Evolutionary conservation across 495 filamentous ascomycete species (phyloP).

Genomic region (Friedmanniomyces endolithicus): DNA sequence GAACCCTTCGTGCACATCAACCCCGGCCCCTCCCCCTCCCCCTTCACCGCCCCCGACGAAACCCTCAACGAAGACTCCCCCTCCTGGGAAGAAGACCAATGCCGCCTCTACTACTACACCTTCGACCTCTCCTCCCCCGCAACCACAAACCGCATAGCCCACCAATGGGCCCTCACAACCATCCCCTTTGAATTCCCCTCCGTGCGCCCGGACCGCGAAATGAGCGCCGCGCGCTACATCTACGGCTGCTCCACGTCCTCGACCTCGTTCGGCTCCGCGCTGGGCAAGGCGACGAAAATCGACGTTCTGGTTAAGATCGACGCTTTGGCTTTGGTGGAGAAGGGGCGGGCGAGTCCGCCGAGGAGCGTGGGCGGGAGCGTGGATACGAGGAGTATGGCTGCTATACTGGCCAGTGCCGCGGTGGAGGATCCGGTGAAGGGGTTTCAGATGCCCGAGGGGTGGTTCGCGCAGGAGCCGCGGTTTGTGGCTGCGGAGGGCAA

Average conservation of each 20-base stretch:
- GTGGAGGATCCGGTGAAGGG: conserved; percentile 34
- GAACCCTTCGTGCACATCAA: conserved; percentile 5
- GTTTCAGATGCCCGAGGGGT: conserved; percentile 44
- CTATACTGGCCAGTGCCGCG: conserved; percentile 33
- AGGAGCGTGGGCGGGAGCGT: conserved; percentile 41
- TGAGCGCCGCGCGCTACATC: conserved; percentile 42
- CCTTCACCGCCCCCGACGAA: background rate
- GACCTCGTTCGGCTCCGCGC: conserved; percentile 37
- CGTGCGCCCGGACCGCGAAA: conserved; percentile 38
- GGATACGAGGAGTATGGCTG: conserved; percentile 37
- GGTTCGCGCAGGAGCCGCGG: conserved; percentile 51
- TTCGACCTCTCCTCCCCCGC: conserved; percentile 32
- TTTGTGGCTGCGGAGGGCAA: conserved; percentile 42
- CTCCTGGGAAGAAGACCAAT: conserved; percentile 44
- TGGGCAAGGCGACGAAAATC: conserved; percentile 47
- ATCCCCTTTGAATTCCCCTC: conserved; percentile 55
- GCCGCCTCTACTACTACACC: conserved; percentile 52
- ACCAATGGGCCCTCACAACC: conserved; percentile 49
- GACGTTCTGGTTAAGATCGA: conserved; percentile 49
- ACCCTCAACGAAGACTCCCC: conserved; percentile 15
- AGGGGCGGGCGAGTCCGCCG: conserved; percentile 33
- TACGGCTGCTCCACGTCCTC: conserved; percentile 44
- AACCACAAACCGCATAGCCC: conserved; percentile 30
- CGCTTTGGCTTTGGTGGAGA: conserved; percentile 35
- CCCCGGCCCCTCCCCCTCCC: background rate